Conservation (phyloP, 306 rosid species). For the Malus sieversii region DNA sequence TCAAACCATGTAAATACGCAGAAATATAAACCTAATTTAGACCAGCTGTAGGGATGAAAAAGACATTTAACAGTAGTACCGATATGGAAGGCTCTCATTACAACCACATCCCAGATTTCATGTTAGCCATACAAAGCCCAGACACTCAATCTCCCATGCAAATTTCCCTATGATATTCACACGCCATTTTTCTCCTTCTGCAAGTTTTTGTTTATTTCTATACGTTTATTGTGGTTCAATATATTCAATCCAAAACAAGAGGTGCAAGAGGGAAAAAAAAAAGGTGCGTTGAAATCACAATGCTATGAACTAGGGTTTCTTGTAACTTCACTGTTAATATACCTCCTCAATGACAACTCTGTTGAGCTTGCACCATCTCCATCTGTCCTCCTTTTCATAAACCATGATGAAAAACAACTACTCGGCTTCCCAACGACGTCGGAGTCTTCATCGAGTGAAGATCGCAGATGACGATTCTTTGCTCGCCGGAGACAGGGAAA, state of each 20-base stretch:
- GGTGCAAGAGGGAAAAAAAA: not conserved
- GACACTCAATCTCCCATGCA: not conserved
- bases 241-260: not conserved
- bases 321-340: not conserved
- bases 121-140: not conserved
- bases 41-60: not conserved
- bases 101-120: not conserved
- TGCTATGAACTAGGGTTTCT: not conserved
- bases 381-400: not conserved
- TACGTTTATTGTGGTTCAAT: not conserved
- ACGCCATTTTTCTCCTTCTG: not conserved
- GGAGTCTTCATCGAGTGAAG: not conserved
- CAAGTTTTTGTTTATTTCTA: too few species aligned
- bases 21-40: not conserved
- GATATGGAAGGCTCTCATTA: not conserved
- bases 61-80: not conserved
- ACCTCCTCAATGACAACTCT: not conserved
- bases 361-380: not conserved
- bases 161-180: not conserved
- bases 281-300: not conserved
- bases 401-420: not conserved
- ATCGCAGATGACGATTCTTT: not conserved
- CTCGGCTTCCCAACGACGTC: not conserved
- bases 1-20: not conserved
- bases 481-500: constrained; percentile 23